phyloP scores from a whole-genome alignment of 805 yeast genomes.

The Metschnikowia baotianmanensis region DNA sequence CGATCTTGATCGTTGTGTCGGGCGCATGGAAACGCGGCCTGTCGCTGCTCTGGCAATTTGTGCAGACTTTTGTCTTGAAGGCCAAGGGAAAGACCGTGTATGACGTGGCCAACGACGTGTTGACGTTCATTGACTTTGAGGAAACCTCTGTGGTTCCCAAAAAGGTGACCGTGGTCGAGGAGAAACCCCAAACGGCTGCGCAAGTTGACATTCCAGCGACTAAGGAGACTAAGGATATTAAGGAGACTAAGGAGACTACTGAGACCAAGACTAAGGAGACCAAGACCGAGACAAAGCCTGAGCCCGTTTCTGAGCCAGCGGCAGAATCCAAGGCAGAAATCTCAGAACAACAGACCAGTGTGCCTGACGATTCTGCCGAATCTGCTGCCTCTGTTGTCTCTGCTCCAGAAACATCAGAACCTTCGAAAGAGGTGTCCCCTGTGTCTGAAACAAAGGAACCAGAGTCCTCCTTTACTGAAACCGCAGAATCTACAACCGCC shows the following conservation, averaged over 20 bases:
- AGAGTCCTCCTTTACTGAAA: background rate
- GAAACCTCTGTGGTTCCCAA: constrained; percentile 6
- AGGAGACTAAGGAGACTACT: background rate
- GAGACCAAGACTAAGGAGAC: too few species aligned
- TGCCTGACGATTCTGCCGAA: background rate
- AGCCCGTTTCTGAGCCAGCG: constrained; percentile 1
- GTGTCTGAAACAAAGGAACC: background rate
- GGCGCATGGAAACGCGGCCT: constrained; percentile 65
- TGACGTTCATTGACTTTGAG: constrained; percentile 53
- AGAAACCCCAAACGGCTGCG: background rate
- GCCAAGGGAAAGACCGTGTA: constrained; percentile 48
- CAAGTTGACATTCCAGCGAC: background rate
- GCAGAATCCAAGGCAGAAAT: background rate
- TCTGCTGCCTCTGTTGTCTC: too few species aligned
- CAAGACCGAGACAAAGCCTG: background rate
- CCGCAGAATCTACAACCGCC: background rate
- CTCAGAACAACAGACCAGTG: background rate
- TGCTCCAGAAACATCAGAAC: background rate
- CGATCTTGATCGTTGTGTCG: constrained; percentile 58
- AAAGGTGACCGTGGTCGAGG: constrained; percentile 1
- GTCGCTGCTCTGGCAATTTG: constrained; percentile 56
- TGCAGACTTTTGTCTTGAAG: constrained; percentile 62
- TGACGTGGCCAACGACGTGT: constrained; percentile 67
- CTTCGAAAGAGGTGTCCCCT: background rate
- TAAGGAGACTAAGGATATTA: background rate